phyloP scores from a whole-genome alignment of 345 rosid genomes.

The Sisymbrium altissimum region DNA sequence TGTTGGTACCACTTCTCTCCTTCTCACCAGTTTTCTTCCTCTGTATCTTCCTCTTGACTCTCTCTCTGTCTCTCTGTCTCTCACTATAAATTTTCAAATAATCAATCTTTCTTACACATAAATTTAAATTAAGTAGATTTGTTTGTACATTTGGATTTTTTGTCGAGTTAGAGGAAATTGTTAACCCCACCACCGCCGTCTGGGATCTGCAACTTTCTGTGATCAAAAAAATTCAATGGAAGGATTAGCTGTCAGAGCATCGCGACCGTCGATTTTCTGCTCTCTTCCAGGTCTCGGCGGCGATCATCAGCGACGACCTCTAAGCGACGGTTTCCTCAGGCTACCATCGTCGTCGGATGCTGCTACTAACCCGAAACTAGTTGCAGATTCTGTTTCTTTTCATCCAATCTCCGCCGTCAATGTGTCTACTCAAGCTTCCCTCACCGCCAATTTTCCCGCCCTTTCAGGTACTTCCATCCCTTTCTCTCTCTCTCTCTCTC shows the following conservation, averaged over 20 bases:
- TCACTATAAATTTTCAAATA: slow-evolving; percentile 9
- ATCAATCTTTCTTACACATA: neutral
- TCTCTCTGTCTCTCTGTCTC: neutral
- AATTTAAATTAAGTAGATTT: neutral
- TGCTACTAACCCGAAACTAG: neutral
- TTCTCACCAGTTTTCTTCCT: slow-evolving; percentile 28
- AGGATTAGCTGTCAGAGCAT: slow-evolving; percentile 32
- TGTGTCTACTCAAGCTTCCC: slow-evolving; percentile 40
- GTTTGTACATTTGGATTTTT: neutral
- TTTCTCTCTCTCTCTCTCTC: no score
- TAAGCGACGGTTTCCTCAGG: slow-evolving; percentile 22
- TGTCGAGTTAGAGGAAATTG: neutral
- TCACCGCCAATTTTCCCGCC: slow-evolving; percentile 32
- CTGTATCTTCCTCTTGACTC: neutral
- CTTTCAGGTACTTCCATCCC: slow-evolving; percentile 28
- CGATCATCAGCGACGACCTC: neutral
- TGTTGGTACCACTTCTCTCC: slow-evolving; percentile 13
- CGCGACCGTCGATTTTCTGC: slow-evolving; percentile 22
- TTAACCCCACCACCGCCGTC: neutral
- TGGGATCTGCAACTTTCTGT: neutral
- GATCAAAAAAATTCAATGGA: slow-evolving; percentile 11
- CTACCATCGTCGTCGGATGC: slow-evolving; percentile 15
- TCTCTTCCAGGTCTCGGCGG: slow-evolving; percentile 19
- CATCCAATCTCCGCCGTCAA: slow-evolving; percentile 44
- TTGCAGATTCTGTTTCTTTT: slow-evolving; percentile 26